Base-by-base conservation (phyloP, 257 asterid genomes). In the Gentiana dahurica region DNA sequence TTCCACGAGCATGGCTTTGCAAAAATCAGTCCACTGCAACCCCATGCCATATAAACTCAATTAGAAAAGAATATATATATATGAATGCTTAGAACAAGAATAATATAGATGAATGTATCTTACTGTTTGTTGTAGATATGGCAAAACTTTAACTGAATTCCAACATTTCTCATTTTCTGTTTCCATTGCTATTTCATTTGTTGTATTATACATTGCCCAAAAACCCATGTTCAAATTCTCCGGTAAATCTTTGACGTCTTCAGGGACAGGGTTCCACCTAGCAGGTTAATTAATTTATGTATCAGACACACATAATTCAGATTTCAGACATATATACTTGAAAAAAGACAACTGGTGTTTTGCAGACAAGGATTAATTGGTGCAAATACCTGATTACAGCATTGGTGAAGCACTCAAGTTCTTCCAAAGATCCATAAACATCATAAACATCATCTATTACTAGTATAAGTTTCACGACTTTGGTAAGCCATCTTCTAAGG, bases 391-490 rank as follows among this genome's bases (percentile, higher is more conserved):
- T 70, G 79, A 79, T n/a, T 36, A 47, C 34, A 78, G n/a, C n/a
- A n/a, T n/a, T n/a, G n/a, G n/a, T n/a, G n/a, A n/a, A n/a, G n/a
- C n/a, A n/a, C n/a, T n/a, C 49, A 4, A 83, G 36, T 39, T 78
- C 82, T 3, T 70, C 64, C 34, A 15, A 61, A 1, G 78, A 59
- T 38, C 80, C 86, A 55, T 70, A 76, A 49, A 75, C 70, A 61
- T 84, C 94, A 34, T 79, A 85, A 2, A 85, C 65, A 60, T 81
- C 94, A 64, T 85, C 94, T n/a, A 79, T 68, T 34, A 82, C 62
- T 6, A 77, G 59, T 4, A 77, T 53, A 60, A 79, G 63, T 38
- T 59, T 36, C 36, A 73, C 73, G 44, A 70, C 70, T 61, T 80
- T 83, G 49, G 83, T 68, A 13, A 80, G 76, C 85, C 76, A 75